phyloP scores from a whole-genome alignment of 805 yeast species.

The Zygotorulaspora florentina region DNA sequence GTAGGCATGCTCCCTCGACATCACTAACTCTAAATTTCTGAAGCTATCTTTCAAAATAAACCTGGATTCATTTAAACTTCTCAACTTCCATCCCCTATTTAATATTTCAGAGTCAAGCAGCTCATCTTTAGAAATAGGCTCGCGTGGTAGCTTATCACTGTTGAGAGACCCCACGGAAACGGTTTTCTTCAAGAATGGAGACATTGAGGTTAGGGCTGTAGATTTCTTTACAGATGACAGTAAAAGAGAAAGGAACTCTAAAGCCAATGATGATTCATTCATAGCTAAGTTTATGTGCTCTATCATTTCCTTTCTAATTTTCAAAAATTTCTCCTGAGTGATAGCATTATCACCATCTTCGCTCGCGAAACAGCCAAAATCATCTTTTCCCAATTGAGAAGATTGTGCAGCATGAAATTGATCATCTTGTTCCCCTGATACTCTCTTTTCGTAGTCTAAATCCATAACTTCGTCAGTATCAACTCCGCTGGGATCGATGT shows the following conservation, averaged over 20 bases:
- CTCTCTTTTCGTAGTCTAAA: constrained; percentile 10
- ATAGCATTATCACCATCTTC: constrained; percentile 21
- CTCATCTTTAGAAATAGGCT: constrained; percentile 20
- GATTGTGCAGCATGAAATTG: constrained; percentile 2
- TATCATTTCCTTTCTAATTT: constrained; percentile 50
- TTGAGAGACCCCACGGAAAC: constrained; percentile 74
- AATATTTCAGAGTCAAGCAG: constrained; percentile 26
- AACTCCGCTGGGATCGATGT: constrained; percentile 3
- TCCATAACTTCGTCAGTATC: constrained; percentile 13
- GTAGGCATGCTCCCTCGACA: constrained; percentile 53
- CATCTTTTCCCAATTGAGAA: constrained; percentile 9
- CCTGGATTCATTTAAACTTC: constrained; percentile 57
- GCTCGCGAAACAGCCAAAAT: constrained; percentile 7
- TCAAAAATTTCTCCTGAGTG: constrained; percentile 40
- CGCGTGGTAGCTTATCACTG: constrained; percentile 35
- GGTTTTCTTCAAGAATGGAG: constrained; percentile 70
- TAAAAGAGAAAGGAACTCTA: constrained; percentile 82
- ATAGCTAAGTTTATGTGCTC: constrained; percentile 59
- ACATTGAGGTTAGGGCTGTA: constrained; percentile 82
- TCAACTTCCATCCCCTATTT: constrained; percentile 75
- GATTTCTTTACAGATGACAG: constrained; percentile 80
- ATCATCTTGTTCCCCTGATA: constrained; percentile 7
- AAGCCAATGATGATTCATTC: constrained; percentile 82
- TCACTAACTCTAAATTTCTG: constrained; percentile 48
- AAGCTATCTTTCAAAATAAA: constrained; percentile 49